Evolutionary conservation across 2,329 filamentous ascomycete genomes (phyloP), one percentile per base, ranked within the genome.

Genomic region (Ambrosiella beaveri): DNA sequence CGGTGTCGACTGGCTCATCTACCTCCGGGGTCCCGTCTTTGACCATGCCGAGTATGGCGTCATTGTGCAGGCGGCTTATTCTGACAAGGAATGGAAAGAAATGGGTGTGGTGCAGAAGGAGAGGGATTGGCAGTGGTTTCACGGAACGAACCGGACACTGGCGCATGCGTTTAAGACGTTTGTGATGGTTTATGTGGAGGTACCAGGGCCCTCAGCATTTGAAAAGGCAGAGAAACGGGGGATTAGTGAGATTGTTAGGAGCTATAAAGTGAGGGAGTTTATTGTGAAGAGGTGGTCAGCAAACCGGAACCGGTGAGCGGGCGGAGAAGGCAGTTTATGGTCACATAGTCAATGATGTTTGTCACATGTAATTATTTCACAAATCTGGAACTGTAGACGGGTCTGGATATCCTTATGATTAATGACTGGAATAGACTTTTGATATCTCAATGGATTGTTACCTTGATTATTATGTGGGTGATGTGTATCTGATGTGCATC

Each of bases 41-140:
- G 83, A 88, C 19, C 93, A 98, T 67, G 93, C 93, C 19, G 89
- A 97, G 66, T 98, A 96, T 66, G 90, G 88, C 0, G 72, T 96
- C 49, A 75, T 91, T 27, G 81, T 98, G 45, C 67, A 97, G 2
- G 91, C 93, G 0, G 84, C 88, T 0, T 97, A 94, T 66, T 82
- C 77, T 0, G 74, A 93, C 66, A 66, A 79, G 0, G 82, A 84
- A 65, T 96, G 90, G 89, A 75, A 77, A 62, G 71, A 74, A 1
- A 69, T 76, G 52, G 76, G 77, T 2, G 77, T 78, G 49, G 67
- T 71, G 54, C 65, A 73, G 54, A 72, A 75, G 44, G 67, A 68
- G 50, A 75, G 73, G 65, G 76, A 78, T 12, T 94, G 88, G 88
- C 80, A 84, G 65, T 90, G 86, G 86, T 73, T 97, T 55, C 91